A percentile compares a stretch with the other conserved stretches of the same genome.
phyloP scores from a whole-genome alignment of 495 filamentous ascomycete species.

The Staphylotrichum longicolle region DNA sequence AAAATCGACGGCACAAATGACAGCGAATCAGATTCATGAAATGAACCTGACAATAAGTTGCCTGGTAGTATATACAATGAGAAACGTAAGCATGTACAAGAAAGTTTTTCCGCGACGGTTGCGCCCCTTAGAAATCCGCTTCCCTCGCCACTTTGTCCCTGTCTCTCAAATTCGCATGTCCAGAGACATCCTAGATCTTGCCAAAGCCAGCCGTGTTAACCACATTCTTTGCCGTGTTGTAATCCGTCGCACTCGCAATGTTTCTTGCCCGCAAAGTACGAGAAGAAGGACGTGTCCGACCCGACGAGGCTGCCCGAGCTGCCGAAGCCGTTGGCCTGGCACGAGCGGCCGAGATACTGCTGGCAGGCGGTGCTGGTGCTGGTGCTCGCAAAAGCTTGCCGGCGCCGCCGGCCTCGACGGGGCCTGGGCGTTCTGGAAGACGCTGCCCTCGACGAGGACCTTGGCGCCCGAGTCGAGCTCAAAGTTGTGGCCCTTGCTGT shows the following conservation, averaged over 20 bases:
- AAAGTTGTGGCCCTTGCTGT: slow-evolving; percentile 10
- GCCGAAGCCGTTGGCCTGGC: slow-evolving; percentile 13
- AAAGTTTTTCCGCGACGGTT: too few relatives aligned
- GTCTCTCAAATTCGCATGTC: background rate
- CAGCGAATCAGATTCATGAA: too few relatives aligned
- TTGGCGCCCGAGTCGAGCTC: slow-evolving; percentile 7
- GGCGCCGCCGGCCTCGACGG: slow-evolving; percentile 7
- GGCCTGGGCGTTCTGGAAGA: slow-evolving; percentile 9
- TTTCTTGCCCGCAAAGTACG: slow-evolving; percentile 11
- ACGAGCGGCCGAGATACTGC: slow-evolving; percentile 6
- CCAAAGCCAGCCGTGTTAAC: slow-evolving; percentile 8
- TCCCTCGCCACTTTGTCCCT: too few relatives aligned
- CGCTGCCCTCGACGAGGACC: slow-evolving; percentile 12
- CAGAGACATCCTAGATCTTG: background rate
- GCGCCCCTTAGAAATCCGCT: too few relatives aligned
- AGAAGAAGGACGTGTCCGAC: background rate
- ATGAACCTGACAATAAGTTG: too few relatives aligned
- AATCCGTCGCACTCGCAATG: slow-evolving; percentile 2
- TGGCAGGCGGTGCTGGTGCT: background rate
- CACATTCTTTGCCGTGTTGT: slow-evolving; percentile 11
- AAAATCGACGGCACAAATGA: too few relatives aligned
- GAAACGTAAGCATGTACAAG: too few relatives aligned
- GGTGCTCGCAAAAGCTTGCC: slow-evolving; percentile 6
- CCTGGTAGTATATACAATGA: too few relatives aligned
- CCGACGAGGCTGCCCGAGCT: slow-evolving; percentile 5